Conservation (phyloP, 2,329 filamentous ascomycete species). For the Scedosporium minutisporum region DNA sequence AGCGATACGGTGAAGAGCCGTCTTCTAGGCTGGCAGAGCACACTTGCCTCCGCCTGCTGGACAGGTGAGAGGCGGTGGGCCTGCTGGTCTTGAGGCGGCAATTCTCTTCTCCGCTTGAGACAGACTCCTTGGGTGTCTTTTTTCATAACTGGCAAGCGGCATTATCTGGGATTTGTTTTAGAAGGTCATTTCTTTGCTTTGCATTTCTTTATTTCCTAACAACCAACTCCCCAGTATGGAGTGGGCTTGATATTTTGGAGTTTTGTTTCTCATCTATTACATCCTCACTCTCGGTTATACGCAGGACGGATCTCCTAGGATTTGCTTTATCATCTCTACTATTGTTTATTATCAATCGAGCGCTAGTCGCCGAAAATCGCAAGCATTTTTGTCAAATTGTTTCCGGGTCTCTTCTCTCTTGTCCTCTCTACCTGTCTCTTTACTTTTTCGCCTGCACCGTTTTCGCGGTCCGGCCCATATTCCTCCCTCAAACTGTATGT, state of each 20-base stretch:
- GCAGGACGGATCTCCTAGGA: neutral
- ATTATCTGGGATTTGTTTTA: conserved; percentile 2
- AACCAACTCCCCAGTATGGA: too few species aligned
- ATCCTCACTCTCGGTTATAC: neutral
- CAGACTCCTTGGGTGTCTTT: neutral
- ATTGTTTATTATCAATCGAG: neutral
- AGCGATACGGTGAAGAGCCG: neutral
- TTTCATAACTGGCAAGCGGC: neutral
- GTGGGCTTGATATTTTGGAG: neutral
- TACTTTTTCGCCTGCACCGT: neutral
- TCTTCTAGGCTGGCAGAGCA: too few species aligned
- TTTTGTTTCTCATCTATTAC: neutral
- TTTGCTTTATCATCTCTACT: neutral
- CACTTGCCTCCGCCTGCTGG: neutral
- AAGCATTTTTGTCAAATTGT: neutral
- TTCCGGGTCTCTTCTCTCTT: neutral
- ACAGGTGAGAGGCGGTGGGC: neutral
- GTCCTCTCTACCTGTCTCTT: neutral
- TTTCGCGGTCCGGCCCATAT: neutral
- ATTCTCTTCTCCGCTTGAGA: neutral
- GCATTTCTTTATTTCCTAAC: neutral
- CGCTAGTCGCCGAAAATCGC: neutral
- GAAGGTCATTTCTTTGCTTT: neutral
- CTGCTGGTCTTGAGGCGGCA: neutral
- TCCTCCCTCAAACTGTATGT: neutral